Evolutionary conservation across 2,329 filamentous ascomycete species (phyloP).

Genomic region (Davidsoniella virescens): DNA sequence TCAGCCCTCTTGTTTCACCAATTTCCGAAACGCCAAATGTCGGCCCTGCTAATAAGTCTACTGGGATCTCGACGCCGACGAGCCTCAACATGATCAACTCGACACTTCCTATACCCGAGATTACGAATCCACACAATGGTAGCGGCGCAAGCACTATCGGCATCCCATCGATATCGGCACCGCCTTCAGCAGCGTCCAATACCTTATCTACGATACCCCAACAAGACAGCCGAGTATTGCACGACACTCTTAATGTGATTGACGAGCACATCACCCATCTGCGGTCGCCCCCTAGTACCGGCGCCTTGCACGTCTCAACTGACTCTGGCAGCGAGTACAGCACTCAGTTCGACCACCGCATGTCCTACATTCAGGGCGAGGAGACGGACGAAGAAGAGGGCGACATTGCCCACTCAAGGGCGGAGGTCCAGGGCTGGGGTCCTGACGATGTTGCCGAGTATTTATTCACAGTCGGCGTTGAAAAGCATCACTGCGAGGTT

Average conservation of each 20-base stretch:
- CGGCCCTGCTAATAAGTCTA: neutral
- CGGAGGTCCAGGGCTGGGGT: constrained; percentile 66
- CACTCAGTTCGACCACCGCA: constrained; percentile 54
- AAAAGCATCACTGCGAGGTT: constrained; percentile 79
- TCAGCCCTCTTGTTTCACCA: constrained; percentile 1
- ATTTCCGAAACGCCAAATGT: neutral
- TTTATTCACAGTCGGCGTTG: constrained; percentile 69
- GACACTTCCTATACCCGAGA: constrained; percentile 17
- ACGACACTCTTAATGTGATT: constrained; percentile 89
- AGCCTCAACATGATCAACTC: neutral
- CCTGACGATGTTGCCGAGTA: constrained; percentile 76
- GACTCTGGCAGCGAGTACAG: constrained; percentile 89
- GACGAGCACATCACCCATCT: constrained; percentile 93
- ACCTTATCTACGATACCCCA: constrained; percentile 22
- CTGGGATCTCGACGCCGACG: constrained; percentile 1
- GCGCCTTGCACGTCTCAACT: constrained; percentile 32
- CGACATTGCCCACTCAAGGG: constrained; percentile 45
- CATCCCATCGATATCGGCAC: constrained; percentile 18
- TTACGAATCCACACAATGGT: constrained; percentile 18
- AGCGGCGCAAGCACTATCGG: constrained; percentile 16
- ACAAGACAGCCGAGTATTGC: constrained; percentile 57
- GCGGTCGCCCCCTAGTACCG: constrained; percentile 35
- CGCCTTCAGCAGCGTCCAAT: neutral
- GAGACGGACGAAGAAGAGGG: constrained; percentile 96
- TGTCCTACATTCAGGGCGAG: constrained; percentile 85